Evolutionary conservation across 331 rosid species (phyloP), one percentile per base, ranked within the genome.

Genomic region (Telfairia occidentalis): DNA sequence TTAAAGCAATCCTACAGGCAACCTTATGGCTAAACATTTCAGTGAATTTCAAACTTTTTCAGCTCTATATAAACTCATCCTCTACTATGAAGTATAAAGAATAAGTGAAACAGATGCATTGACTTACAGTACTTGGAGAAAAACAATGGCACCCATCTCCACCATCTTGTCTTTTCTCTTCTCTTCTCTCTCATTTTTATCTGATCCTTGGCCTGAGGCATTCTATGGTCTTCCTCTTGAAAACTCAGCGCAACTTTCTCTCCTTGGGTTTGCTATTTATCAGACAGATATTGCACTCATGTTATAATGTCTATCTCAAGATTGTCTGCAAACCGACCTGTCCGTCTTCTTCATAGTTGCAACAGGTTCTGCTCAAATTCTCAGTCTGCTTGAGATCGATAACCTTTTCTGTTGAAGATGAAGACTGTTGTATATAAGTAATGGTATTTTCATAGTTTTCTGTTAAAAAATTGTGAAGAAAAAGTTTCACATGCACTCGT

Each of bases 101-200:
- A n/a, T 1, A 49, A 9, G 21, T 8, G 37, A 71, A 28, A 45
- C 37, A 45, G 26, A 4, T 69, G 37, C 5, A 26, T 12, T 13
- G 24, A 13, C 45, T 53, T 15, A 30, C 32, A 29, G 55, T 2
- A 9, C 10, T 71, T 16, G 29, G 16, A 18, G 21, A 16, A 16
- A 18, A 35, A 61, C 0, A 73, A 82, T 82, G 85, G 82, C 79
- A 37, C 85, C 85, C 18, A 35, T 82, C 77, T 73, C 82, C 34
- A 65, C 85, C 73, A 30, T 82, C 34, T 10, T 71, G 73, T 66
- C 73, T 45, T 58, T 76, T 63, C 43, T 78, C 29, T 40, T 74
- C 29, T 57, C 66, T 48, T 29, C 77, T 43, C 40, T 82, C 28
- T 72, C 69, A 48, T 76, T 78, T 69, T 75, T 71, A 21, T 67